Percentiles rank a stretch among this genome's conserved stretches.
phyloP scores from a whole-genome alignment of 352 stramenopile genomes.

The Globisporangium alternatum region DNA sequence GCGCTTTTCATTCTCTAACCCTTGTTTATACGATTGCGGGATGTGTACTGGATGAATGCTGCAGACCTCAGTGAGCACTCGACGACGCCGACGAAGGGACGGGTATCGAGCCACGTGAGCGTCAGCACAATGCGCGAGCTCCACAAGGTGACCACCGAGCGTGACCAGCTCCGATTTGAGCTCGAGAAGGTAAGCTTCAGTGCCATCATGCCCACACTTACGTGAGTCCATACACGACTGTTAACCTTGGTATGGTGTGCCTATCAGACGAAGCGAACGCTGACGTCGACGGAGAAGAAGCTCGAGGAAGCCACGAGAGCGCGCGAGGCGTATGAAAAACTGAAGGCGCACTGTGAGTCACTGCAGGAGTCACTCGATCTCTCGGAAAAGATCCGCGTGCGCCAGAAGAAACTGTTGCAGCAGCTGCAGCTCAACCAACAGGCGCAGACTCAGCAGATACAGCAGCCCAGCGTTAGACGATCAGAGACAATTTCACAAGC shows the following conservation, averaged over 20 bases:
- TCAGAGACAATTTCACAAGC: neutral
- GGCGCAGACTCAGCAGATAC: neutral
- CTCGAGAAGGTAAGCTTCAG: slow-evolving; percentile 44
- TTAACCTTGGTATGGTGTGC: neutral
- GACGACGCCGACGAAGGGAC: slow-evolving; percentile 14
- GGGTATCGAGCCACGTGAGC: slow-evolving; percentile 16
- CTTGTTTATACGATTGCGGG: neutral
- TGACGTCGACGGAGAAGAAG: slow-evolving; percentile 47
- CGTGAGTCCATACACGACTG: neutral
- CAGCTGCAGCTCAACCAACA: slow-evolving; percentile 48
- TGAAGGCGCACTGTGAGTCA: slow-evolving; percentile 70
- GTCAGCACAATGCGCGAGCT: slow-evolving; percentile 50
- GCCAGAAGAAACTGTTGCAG: slow-evolving; percentile 77
- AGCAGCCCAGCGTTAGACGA: neutral
- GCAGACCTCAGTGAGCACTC: slow-evolving; percentile 24
- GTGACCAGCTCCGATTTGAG: slow-evolving; percentile 79
- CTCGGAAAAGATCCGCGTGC: slow-evolving; percentile 70
- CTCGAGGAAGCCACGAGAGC: slow-evolving; percentile 39
- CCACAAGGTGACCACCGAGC: slow-evolving; percentile 58
- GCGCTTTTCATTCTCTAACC: neutral
- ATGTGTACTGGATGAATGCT: neutral
- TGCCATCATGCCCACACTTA: neutral
- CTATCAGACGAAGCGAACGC: slow-evolving; percentile 38
- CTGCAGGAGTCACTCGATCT: slow-evolving; percentile 78
- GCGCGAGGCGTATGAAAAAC: slow-evolving; percentile 61